phyloP scores from a whole-genome alignment of 352 stramenopile genomes.

The Globisporangium spinosum region DNA sequence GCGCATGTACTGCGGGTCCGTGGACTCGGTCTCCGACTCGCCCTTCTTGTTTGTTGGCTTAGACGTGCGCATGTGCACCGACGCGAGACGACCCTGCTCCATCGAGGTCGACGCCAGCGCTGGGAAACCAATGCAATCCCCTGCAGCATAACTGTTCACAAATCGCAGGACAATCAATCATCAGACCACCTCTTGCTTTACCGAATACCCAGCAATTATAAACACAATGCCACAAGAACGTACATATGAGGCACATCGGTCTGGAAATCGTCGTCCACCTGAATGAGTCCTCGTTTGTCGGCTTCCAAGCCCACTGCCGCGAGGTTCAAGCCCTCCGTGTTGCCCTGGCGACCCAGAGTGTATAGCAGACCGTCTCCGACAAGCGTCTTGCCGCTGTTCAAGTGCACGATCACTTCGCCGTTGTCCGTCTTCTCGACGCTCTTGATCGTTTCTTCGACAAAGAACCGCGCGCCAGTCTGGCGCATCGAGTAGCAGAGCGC shows the following conservation, averaged over 20 bases:
- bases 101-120: conserved; percentile 89
- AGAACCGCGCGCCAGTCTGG: conserved; percentile 84
- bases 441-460: conserved; percentile 77
- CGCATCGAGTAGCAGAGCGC: conserved; percentile 87
- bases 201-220: too few species aligned
- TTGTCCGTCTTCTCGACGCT: conserved; percentile 59
- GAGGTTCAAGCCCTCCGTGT: conserved; percentile 83
- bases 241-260: conserved; percentile 86
- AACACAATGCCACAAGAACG: conserved; percentile 13
- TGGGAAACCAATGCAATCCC: conserved; percentile 88
- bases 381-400: conserved; percentile 86
- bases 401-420: conserved; percentile 68
- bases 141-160: conserved; percentile 73
- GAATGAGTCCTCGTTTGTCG: conserved; percentile 80
- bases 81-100: conserved; percentile 87
- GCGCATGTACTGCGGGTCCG: conserved; percentile 62
- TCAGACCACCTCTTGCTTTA: not conserved
- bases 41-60: conserved; percentile 61
- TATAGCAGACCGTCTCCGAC: conserved; percentile 83
- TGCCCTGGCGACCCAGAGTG: conserved; percentile 83
- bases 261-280: conserved; percentile 89
- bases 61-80: conserved; percentile 81
- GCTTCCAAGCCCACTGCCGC: conserved; percentile 68
- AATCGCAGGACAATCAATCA: not conserved
- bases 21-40: conserved; percentile 38